Evolutionary conservation across 192 early-diverging fungal genomes (phyloP), one percentile per base, ranked within the genome.

Genomic region (Phycomyces blakesleeanus): DNA sequence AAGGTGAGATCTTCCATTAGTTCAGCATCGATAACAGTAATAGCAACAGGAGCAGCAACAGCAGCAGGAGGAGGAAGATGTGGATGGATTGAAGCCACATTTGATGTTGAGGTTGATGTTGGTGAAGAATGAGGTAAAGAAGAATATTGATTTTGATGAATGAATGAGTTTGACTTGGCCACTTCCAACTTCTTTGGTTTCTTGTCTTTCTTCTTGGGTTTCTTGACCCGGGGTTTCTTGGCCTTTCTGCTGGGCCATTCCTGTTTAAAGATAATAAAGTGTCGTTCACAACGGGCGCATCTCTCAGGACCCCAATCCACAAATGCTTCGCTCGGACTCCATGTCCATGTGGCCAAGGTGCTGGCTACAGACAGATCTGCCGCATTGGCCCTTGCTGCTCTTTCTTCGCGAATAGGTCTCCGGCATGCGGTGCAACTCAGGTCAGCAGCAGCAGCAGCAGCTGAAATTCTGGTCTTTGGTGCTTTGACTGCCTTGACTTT

Each of bases 321-420:
- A 44, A 69, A 69, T 0, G 47, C 22, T 4, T 55, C 61, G 20
- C 68, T 64, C 5, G 68, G 68, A n/a, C 61, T 69, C 68, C 68
- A 69, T 6, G 68, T 59, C 68, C 68, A 69, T 21, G 68, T 69
- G 8, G 61, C 61, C 4, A 69, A 24, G n/a, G 62, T 60, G n/a
- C 52, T 67, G 12, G 57, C 57, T 2, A 67, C 51, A 21, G 38
- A 49, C 14, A 51, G 3, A 27, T 52, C 61, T 8, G 51, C 51
- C 24, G 44, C 66, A 4, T 34, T 26, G 4, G 59, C 38, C 7
- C 60, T 59, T 22, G 66, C 22, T 20, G 59, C 5, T 38, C 61
- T 53, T 24, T 68, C 53, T 50, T 56, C 42, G 14, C 27, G 38
- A 20, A 68, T 38, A 38, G 59, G 66, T 41, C 60, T 52, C n/a